phyloP scores from a whole-genome alignment of 1,139 yeast species.

The Suhomyces anneliseae region DNA sequence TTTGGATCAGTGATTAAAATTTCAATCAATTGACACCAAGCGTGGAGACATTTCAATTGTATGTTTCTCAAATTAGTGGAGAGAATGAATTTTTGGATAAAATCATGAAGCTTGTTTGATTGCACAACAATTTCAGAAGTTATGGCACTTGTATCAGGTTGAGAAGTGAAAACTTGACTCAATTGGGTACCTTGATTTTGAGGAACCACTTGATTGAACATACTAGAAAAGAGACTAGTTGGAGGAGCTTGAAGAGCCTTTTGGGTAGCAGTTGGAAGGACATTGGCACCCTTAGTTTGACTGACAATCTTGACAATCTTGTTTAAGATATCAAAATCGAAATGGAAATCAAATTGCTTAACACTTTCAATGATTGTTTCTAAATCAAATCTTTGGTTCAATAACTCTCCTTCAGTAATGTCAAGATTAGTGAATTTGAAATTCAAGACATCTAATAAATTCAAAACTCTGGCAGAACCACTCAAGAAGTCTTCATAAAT shows the following conservation, averaged over 20 bases:
- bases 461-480: slow-evolving; percentile 63
- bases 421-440: slow-evolving; percentile 47
- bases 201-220: slow-evolving; percentile 2
- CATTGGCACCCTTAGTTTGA: slow-evolving; percentile 21
- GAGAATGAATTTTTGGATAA: slow-evolving; percentile 45
- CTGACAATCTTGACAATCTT: slow-evolving; percentile 26
- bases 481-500: slow-evolving; percentile 40
- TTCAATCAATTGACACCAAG: slow-evolving; percentile 83
- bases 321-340: slow-evolving; percentile 24
- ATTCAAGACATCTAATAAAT: slow-evolving; percentile 69
- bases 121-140: slow-evolving; percentile 24
- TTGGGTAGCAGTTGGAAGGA: slow-evolving; percentile 13
- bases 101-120: slow-evolving; percentile 30
- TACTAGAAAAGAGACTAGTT: background rate
- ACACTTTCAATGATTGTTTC: slow-evolving; percentile 28
- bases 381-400: slow-evolving; percentile 38
- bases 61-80: slow-evolving; percentile 47
- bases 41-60: slow-evolving; percentile 64
- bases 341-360: slow-evolving; percentile 17
- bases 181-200: background rate
- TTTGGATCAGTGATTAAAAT: slow-evolving; percentile 64
- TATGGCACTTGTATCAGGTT: slow-evolving; percentile 1
- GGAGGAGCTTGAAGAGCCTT: background rate
- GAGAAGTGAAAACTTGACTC: background rate
- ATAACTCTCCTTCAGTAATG: slow-evolving; percentile 37